Base-by-base conservation (phyloP, 768 basidiomycete genomes). In the Collybiopsis luxurians region DNA sequence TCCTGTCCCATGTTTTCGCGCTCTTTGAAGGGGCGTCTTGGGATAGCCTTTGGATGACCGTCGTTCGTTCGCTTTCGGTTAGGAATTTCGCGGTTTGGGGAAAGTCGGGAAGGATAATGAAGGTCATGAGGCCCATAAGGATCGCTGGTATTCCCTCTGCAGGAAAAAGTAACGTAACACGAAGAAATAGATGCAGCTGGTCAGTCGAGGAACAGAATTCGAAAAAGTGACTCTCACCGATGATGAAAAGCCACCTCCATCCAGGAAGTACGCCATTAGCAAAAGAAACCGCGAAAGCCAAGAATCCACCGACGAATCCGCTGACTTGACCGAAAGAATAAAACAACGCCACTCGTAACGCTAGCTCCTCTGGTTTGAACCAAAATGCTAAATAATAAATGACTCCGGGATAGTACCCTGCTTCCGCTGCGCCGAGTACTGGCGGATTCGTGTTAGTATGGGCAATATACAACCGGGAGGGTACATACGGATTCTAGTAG, bases 11-110 rank as follows among this genome's bases (percentile, higher is more conserved):
- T 0, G 62, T 63, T 28, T 59, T 63, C 4, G 57, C 55, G 23
- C 47, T 40, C 23, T 58, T 60, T 1, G 53, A 58, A 10, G 64
- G 64, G 0, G 64, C 62, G 53, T 62, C 48, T 15, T 57, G 55
- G 34, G 60, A 58, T 9, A 65, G 55, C 50, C 76, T 70, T 4
- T 62, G 56, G 7, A 77, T 40, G 36, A 75, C 70, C 43, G 68
- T 56, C 12, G 61, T 66, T 17, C 68, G 61, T 64, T 79, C 76
- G 15, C 64, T 57, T 1, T 65, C 66, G 1, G 69, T 71, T 31
- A 79, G 66, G 67, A 75, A 76, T 28, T 61, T 65, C 21, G 66
- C 59, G 1, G 74, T 71, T n/a, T 75, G 73, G 5, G 78, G 78
- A 65, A 74, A 78, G 60, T 77, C 75, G 19, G 73, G 70, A 9